phyloP scores from a whole-genome alignment of 108 stramenopile genomes.

The Cyclostephanos tholiformis region DNA sequence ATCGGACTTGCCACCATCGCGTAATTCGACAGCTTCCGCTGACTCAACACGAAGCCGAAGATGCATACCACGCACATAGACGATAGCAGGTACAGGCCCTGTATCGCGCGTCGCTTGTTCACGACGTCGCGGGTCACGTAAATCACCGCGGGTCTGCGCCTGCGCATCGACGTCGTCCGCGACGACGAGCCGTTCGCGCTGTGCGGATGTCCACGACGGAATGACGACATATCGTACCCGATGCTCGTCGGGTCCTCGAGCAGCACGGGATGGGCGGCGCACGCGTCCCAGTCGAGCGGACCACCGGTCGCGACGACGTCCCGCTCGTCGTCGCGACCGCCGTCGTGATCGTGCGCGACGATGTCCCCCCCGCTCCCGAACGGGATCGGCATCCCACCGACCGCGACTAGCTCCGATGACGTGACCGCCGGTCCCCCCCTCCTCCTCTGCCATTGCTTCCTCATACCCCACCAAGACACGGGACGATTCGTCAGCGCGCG shows the following conservation, averaged over 20 bases:
- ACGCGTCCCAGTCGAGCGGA: not conserved
- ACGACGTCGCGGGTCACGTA: slow-evolving; percentile 27
- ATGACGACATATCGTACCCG: slow-evolving; percentile 30
- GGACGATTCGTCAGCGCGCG: slow-evolving; percentile 32
- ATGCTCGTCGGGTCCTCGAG: slow-evolving; percentile 33
- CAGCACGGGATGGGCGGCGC: slow-evolving; percentile 44
- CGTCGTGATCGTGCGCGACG: too few relatives aligned
- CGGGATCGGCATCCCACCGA: too few relatives aligned
- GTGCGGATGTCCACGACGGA: slow-evolving; percentile 5
- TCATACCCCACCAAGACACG: slow-evolving; percentile 39
- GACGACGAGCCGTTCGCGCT: not conserved
- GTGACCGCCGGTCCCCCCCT: not conserved
- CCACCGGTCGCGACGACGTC: too few relatives aligned
- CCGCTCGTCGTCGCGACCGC: too few relatives aligned
- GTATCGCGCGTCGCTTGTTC: slow-evolving; percentile 20
- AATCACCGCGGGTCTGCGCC: slow-evolving; percentile 11
- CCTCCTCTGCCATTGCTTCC: slow-evolving; percentile 42
- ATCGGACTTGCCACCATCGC: slow-evolving; percentile 42
- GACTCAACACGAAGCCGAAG: slow-evolving; percentile 33
- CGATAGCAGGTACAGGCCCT: slow-evolving; percentile 24
- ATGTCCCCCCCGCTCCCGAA: too few relatives aligned
- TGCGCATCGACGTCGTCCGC: not conserved
- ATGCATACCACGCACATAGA: slow-evolving; percentile 17
- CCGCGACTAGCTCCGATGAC: not conserved
- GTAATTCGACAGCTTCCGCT: slow-evolving; percentile 42